These are phyloP conservation scores for Solanum gandarillasii DNA, from an alignment of 257 asterid species.

Conservation along the genomic window DNA sequence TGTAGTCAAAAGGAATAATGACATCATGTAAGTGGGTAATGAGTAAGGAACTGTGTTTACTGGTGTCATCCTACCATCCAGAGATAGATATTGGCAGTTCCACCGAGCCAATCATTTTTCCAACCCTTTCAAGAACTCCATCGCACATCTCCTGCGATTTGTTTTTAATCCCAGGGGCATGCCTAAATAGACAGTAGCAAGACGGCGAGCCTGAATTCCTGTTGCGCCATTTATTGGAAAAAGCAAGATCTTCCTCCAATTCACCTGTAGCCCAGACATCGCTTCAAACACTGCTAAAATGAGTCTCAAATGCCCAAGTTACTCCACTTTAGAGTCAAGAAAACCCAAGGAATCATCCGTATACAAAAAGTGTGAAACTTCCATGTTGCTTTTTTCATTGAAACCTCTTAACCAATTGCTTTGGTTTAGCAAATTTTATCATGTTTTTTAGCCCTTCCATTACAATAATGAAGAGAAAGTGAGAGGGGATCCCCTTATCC, in stretches of 20 bases:
- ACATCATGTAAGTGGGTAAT: background rate
- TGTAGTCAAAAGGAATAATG: background rate
- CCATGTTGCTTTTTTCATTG: background rate
- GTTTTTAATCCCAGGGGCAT: background rate
- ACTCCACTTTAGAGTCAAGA: background rate
- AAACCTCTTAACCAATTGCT: background rate
- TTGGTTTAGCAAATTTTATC: background rate
- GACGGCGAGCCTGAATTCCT: background rate
- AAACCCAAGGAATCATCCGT: background rate
- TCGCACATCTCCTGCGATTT: background rate
- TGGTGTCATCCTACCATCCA: background rate
- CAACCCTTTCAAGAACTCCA: background rate
- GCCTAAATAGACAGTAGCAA: background rate
- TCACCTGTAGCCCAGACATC: background rate
- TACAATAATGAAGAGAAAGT: background rate
- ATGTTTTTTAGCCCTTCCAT: background rate
- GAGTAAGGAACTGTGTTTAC: background rate
- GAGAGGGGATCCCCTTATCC: background rate
- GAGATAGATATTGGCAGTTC: background rate
- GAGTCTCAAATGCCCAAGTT: background rate
- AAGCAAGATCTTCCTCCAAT: background rate
- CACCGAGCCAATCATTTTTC: background rate
- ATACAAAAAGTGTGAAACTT: background rate
- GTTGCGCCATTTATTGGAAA: background rate
- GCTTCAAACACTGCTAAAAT: background rate